Evolutionary conservation across 495 filamentous ascomycete genomes (phyloP).

Genomic region (Aspergillus kassunensis): DNA sequence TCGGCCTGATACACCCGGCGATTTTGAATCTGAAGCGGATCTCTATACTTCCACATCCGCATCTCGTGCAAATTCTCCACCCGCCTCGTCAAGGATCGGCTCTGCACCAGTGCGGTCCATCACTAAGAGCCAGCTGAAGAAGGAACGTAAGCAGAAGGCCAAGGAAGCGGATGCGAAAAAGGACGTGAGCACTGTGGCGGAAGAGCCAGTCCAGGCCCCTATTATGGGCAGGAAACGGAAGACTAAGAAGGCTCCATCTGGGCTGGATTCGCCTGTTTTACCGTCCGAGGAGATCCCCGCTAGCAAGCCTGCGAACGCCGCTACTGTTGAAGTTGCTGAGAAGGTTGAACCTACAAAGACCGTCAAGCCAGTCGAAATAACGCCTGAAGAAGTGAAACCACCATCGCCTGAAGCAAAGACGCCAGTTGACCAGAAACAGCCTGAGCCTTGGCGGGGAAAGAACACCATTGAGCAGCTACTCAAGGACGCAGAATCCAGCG

Average conservation of each 20-base stretch:
- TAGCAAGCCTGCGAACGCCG: slow-evolving; percentile 31
- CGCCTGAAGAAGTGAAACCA: slow-evolving; percentile 25
- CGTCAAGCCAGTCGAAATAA: slow-evolving; percentile 35
- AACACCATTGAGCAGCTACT: slow-evolving; percentile 40
- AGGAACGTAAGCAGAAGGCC: slow-evolving; percentile 65
- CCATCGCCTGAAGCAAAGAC: slow-evolving; percentile 33
- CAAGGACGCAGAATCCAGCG: slow-evolving; percentile 36
- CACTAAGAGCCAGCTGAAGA: slow-evolving; percentile 88
- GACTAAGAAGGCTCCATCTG: slow-evolving; percentile 65
- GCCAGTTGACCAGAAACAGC: slow-evolving; percentile 21
- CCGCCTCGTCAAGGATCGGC: slow-evolving; percentile 65
- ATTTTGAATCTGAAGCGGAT: slow-evolving; percentile 72
- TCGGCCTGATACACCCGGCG: slow-evolving; percentile 75
- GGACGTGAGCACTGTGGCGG: slow-evolving; percentile 47
- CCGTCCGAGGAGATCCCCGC: slow-evolving; percentile 30
- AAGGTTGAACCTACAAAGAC: slow-evolving; percentile 33
- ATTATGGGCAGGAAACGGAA: slow-evolving; percentile 90
- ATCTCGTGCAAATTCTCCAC: slow-evolving; percentile 86
- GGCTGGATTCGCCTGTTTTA: slow-evolving; percentile 40
- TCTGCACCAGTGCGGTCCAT: slow-evolving; percentile 72
- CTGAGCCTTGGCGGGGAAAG: slow-evolving; percentile 40
- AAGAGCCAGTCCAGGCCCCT: slow-evolving; percentile 69
- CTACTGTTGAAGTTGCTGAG: slow-evolving; percentile 17
- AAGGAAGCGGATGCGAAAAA: slow-evolving; percentile 62
- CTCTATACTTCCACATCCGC: slow-evolving; percentile 72